These are phyloP conservation scores for Trametes sp. DNA, from an alignment of 1,284 basidiomycete species.

Conservation along the genomic window DNA sequence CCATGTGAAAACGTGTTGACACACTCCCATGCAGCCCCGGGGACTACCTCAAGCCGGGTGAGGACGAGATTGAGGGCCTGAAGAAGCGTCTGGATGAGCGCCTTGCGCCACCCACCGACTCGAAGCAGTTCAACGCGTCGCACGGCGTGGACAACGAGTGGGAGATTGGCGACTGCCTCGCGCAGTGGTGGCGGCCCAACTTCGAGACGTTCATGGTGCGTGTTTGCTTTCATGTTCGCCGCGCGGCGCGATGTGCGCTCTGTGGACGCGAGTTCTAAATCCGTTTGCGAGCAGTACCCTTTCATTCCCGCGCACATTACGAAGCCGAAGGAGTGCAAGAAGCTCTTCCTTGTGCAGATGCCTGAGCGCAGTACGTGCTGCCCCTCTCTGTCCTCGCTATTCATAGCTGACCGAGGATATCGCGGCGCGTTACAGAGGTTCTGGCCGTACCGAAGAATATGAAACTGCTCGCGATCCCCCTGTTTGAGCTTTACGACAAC, in stretches of 20 bases:
- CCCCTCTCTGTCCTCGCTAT: background rate
- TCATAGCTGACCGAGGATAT: background rate
- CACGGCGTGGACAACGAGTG: conserved; percentile 88
- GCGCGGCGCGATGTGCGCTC: background rate
- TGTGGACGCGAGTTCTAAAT: conserved; percentile 3
- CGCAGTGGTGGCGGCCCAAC: conserved; percentile 97
- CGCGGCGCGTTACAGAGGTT: conserved; percentile 67
- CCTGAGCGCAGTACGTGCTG: conserved; percentile 84
- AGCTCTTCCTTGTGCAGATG: conserved; percentile 94
- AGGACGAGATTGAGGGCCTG: conserved; percentile 91
- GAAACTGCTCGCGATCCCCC: conserved; percentile 95
- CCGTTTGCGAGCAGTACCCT: conserved; percentile 84
- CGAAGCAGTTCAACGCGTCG: conserved; percentile 71
- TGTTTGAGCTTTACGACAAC: conserved; percentile 98
- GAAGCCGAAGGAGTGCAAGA: conserved; percentile 98
- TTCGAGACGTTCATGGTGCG: conserved; percentile 98
- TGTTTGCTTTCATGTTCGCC: conserved; percentile 6
- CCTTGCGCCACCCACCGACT: conserved; percentile 77
- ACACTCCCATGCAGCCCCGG: conserved; percentile 73
- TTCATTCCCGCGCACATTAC: conserved; percentile 97
- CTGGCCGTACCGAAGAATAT: conserved; percentile 98
- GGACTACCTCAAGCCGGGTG: conserved; percentile 97
- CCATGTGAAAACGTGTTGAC: background rate
- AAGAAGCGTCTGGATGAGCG: conserved; percentile 89
- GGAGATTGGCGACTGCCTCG: conserved; percentile 94